Evolutionary conservation across 139 green algal genomes (phyloP), one percentile per base, ranked within the genome.

Genomic region (Chlorella sorokiniana): DNA sequence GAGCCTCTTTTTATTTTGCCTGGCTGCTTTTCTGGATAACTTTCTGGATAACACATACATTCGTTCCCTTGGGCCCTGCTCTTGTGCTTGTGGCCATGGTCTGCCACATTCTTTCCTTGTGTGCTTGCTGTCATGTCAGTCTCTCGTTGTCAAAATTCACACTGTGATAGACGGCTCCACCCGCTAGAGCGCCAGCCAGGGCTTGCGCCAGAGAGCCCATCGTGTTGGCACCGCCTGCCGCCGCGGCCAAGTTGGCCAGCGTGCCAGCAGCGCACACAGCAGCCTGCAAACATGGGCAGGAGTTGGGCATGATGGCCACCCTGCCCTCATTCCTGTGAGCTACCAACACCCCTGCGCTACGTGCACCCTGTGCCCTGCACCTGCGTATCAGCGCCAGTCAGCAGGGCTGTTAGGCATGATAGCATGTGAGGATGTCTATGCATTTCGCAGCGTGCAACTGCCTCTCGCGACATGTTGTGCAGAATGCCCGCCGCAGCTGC

Each of bases 381-480:
- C 73, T 79, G 73, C 37, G 27, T 40, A 38, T 79, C 73, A 8
- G 73, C 20, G 1, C 73, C 73, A 2, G n/a, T 42, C 23, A 79
- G 73, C 54, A 79, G 52, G 37, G n/a, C 38, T 3, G 37, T 38
- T 35, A 79, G 73, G 38, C 31, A 37, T 7, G 27, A 33, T 37
- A 79, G 18, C 6, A 54, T 38, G 20, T 61, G 9, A 10, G 73
- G 73, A 9, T 79, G 73, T 27, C 3, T 7, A 9, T 54, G 54
- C 6, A 79, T 79, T 25, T 69, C 73, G 18, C 11, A 9, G 0
- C 91, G 51, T 71, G 89, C 93, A 38, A 89, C 90, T 33, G 90
- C 82, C 83, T 96, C 93, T 1, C 91, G 72, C 3, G 85, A 91
- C 69, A 96, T 82, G 81, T 96, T 96, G 71, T 95, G 92, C 54